A percentile compares a stretch with the other conserved stretches of the same genome.
These are phyloP conservation scores for Gaertneriomyces semiglobifer DNA, from an alignment of 192 early-diverging fungal species.

Conservation along the genomic window DNA sequence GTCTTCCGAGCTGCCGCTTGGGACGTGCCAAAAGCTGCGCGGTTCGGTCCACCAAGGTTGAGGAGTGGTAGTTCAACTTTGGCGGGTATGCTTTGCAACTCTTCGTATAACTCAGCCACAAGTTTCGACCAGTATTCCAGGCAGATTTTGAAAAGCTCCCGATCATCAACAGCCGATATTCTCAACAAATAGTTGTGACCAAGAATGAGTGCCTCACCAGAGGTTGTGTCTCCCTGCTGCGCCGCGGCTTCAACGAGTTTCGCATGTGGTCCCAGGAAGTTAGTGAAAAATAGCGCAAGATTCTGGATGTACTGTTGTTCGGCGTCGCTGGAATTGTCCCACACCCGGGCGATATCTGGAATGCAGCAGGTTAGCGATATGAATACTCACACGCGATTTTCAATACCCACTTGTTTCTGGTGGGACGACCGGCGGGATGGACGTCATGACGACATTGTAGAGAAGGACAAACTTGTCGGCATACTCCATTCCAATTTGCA, in stretches of 20 bases:
- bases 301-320: slow-evolving; percentile 98
- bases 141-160: slow-evolving; percentile 97
- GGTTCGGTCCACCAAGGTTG: slow-evolving; percentile 47
- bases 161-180: slow-evolving; percentile 88
- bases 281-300: slow-evolving; percentile 86
- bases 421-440: slow-evolving; percentile 69
- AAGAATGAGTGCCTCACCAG: slow-evolving; percentile 38
- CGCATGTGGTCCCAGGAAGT: slow-evolving; percentile 79
- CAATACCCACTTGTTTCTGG: slow-evolving; percentile 54
- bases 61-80: slow-evolving; percentile 53
- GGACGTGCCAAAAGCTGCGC: slow-evolving; percentile 10
- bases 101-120: slow-evolving; percentile 87
- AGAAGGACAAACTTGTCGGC: slow-evolving; percentile 82
- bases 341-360: slow-evolving; percentile 75
- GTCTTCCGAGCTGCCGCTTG: slow-evolving; percentile 58
- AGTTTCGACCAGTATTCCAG: slow-evolving; percentile 97
- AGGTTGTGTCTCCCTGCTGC: slow-evolving; percentile 5
- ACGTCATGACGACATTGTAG: slow-evolving; percentile 76
- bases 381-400: background rate
- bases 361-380: background rate
- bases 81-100: slow-evolving; percentile 59
- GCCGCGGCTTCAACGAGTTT: slow-evolving; percentile 54
- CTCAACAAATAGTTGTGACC: slow-evolving; percentile 89
- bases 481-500: slow-evolving; percentile 75
- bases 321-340: slow-evolving; percentile 78